These are phyloP conservation scores for Mycena venus DNA, from an alignment of 768 basidiomycete genomes.

Conservation along the genomic window DNA sequence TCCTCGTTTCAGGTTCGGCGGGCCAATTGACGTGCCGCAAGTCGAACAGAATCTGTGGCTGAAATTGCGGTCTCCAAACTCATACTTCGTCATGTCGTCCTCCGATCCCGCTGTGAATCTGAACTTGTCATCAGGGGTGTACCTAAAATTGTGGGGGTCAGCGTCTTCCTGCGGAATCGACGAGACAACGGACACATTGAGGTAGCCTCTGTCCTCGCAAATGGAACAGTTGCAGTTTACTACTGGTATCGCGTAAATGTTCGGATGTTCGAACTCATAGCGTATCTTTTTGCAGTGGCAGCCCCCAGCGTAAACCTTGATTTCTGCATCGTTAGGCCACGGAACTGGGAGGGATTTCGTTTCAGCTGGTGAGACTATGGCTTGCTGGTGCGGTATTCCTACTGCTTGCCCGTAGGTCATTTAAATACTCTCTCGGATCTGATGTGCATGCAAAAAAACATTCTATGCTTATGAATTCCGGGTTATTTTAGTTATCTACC, in stretches of 20 bases:
- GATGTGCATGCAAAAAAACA: too few species aligned
- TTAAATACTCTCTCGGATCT: too few species aligned
- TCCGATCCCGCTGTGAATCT: slow-evolving; percentile 17
- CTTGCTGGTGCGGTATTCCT: too few species aligned
- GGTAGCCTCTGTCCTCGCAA: slow-evolving; percentile 16
- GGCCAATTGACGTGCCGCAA: slow-evolving; percentile 13
- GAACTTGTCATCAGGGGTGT: slow-evolving; percentile 16
- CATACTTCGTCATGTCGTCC: slow-evolving; percentile 11
- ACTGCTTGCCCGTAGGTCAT: too few species aligned
- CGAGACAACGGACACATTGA: slow-evolving; percentile 17
- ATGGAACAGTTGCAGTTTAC: slow-evolving; percentile 26
- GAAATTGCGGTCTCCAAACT: background rate
- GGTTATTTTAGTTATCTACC: too few species aligned
- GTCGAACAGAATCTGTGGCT: slow-evolving; percentile 14
- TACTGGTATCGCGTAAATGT: slow-evolving; percentile 22
- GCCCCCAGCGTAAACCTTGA: slow-evolving; percentile 16
- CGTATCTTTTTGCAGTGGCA: slow-evolving; percentile 31
- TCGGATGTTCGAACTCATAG: slow-evolving; percentile 28
- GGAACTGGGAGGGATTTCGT: slow-evolving; percentile 10
- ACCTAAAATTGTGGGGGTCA: background rate
- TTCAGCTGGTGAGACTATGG: background rate
- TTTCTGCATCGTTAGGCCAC: slow-evolving; percentile 16
- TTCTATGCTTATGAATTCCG: too few species aligned
- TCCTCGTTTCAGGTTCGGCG: background rate
- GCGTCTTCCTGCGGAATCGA: background rate